phyloP scores from a whole-genome alignment of 257 asterid genomes.

The Solanum ahanhuiri region DNA sequence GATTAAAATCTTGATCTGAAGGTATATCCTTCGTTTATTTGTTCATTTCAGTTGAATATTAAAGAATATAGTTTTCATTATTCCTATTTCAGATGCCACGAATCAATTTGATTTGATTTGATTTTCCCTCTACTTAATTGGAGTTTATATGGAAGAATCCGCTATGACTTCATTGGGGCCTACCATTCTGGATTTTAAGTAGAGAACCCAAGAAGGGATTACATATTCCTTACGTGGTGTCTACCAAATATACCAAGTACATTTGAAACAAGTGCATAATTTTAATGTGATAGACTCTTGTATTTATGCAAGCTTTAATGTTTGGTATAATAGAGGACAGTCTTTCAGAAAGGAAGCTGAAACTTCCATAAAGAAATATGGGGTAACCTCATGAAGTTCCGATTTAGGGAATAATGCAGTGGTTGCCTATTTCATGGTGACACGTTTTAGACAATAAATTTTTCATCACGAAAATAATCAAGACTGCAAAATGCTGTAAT shows the following conservation, averaged over 20 bases:
- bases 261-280: background rate
- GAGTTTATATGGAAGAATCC: background rate
- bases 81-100: background rate
- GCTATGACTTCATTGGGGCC: background rate
- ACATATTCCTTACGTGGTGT: background rate
- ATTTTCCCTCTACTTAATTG: background rate
- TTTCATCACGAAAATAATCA: background rate
- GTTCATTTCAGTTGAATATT: background rate
- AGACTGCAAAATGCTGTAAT: background rate
- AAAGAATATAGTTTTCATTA: background rate
- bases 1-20: background rate
- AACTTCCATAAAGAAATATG: background rate
- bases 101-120: background rate
- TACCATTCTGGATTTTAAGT: background rate
- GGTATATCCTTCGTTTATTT: background rate
- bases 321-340: background rate
- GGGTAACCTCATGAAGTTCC: background rate
- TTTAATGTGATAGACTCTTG: background rate
- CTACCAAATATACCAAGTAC: background rate
- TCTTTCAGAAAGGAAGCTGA: background rate
- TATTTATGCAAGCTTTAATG: background rate
- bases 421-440: background rate
- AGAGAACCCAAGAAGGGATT: background rate
- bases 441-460: background rate
- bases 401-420: background rate